Evolutionary conservation across 305 asterid species (phyloP), one percentile per base, ranked within the genome.

Genomic region (Fraxinus latifolia): DNA sequence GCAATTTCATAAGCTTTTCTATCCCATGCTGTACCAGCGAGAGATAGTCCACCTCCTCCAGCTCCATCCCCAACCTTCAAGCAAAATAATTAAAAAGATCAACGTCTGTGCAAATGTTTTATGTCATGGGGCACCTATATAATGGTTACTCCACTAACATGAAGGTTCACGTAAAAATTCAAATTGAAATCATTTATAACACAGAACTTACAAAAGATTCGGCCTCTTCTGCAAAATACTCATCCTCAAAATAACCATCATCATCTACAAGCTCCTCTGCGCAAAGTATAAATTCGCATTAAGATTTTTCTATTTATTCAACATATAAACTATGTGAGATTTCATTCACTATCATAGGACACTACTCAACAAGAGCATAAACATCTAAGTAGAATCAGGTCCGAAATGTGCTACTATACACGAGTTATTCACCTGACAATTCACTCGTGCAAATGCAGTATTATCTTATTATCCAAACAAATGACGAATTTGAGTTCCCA

Each of bases 41-140:
- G 93, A 79, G 90, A 87, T 77, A 90, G 82, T 79, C 98, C 99
- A 77, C 97, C 97, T 75, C 99, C 99, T 82, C 94, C 97, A 47
- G 91, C 90, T 78, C 98, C 99, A 88, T 93, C 98, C 60, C 99
- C 98, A 77, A 53, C 86, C 99, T 95, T 86, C 82, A 85, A 80
- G 8, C n/a, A 36, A 19, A 42, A 39, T 58, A 14, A 58, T 23
- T 2, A 76, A 25, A 80, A 15, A 78, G 82, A 36, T 15, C 77
- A 17, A 25, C 33, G 75, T 25, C 55, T 15, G 7, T 44, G 32
- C 76, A 34, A 29, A 68, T 53, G 19, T 32, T 53, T 73, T 29
- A 77, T 0, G 21, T 76, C 34, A 1, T 58, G 74, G 74, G 5
- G 37, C 14, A 67, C 21, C 17, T 1, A 74, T 36, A 1, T 33